Percentiles rank a stretch among this genome's conserved stretches.
Evolutionary conservation across 2,329 filamentous ascomycete species (phyloP).

Genomic region (Beauveria rudraprayagi): DNA sequence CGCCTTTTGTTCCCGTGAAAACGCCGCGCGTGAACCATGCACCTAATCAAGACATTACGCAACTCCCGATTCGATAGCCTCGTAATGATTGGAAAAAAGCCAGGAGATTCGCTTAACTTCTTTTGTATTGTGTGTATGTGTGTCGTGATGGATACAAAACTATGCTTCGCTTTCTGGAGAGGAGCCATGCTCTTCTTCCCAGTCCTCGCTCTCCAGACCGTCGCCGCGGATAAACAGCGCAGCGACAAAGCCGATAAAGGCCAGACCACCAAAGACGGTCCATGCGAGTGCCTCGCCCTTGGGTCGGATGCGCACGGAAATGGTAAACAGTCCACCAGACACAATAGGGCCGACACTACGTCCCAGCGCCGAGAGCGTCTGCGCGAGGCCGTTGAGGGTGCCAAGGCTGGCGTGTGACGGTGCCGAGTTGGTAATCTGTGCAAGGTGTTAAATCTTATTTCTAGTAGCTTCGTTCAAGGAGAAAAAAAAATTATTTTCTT

Average conservation of each 20-base stretch:
- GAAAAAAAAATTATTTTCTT: conserved; percentile 25
- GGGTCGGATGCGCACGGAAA: conserved; percentile 62
- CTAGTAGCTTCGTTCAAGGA: neutral
- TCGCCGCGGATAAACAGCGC: conserved; percentile 68
- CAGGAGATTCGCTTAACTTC: neutral
- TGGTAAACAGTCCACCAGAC: conserved; percentile 77
- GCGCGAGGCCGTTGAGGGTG: conserved; percentile 85
- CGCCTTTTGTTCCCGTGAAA: neutral
- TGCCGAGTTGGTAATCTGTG: conserved; percentile 84
- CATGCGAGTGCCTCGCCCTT: conserved; percentile 83
- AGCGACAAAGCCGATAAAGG: conserved; percentile 70
- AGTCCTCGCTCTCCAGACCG: conserved; percentile 52
- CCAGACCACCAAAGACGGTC: conserved; percentile 77
- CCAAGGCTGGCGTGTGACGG: conserved; percentile 80
- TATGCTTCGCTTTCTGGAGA: neutral
- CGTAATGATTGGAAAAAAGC: neutral
- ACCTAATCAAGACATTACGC: neutral
- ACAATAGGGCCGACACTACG: conserved; percentile 83
- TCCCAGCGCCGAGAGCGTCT: conserved; percentile 85
- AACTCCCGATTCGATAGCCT: neutral
- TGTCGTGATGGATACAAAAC: neutral
- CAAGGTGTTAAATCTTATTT: neutral
- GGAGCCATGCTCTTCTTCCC: conserved; percentile 20
- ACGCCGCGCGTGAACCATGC: neutral
- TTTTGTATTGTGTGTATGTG: neutral